These are phyloP conservation scores for Escovopsis sp. DNA, from an alignment of 2,329 filamentous ascomycete species.

Conservation along the genomic window DNA sequence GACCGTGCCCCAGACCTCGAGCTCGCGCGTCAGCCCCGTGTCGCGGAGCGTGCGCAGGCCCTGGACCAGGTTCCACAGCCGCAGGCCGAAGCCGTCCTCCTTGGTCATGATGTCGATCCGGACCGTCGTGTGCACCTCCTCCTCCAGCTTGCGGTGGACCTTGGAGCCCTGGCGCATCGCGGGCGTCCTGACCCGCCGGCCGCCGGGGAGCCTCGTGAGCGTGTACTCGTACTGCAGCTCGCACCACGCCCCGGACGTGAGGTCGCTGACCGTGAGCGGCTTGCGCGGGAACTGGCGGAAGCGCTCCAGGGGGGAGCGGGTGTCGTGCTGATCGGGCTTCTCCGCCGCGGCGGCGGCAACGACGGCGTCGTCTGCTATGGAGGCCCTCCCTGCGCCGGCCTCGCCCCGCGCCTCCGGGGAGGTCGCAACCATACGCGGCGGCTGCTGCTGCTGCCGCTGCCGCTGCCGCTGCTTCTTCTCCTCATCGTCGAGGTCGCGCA, in stretches of 20 bases:
- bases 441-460: too few relatives aligned
- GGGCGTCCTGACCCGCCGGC: conserved; percentile 57
- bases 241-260: conserved; percentile 86
- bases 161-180: conserved; percentile 74
- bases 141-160: conserved; percentile 72
- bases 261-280: conserved; percentile 72
- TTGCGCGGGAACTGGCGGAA: conserved; percentile 68
- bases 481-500: conserved; percentile 14
- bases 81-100: conserved; percentile 70
- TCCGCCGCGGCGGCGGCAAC: too few relatives aligned
- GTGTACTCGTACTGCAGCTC: conserved; percentile 89
- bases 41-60: conserved; percentile 61
- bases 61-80: conserved; percentile 84
- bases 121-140: conserved; percentile 68
- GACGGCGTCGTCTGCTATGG: too few relatives aligned
- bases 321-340: conserved; percentile 13
- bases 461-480: background rate
- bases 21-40: conserved; percentile 56
- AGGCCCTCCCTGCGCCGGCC: too few relatives aligned
- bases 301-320: conserved; percentile 50
- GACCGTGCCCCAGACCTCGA: conserved; percentile 74
- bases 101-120: conserved; percentile 55
- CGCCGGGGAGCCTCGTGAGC: conserved; percentile 55
- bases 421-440: too few relatives aligned
- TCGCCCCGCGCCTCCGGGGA: too few relatives aligned